These are phyloP conservation scores for Acacia concinna DNA, from an alignment of 331 rosid genomes.

Conservation along the genomic window DNA sequence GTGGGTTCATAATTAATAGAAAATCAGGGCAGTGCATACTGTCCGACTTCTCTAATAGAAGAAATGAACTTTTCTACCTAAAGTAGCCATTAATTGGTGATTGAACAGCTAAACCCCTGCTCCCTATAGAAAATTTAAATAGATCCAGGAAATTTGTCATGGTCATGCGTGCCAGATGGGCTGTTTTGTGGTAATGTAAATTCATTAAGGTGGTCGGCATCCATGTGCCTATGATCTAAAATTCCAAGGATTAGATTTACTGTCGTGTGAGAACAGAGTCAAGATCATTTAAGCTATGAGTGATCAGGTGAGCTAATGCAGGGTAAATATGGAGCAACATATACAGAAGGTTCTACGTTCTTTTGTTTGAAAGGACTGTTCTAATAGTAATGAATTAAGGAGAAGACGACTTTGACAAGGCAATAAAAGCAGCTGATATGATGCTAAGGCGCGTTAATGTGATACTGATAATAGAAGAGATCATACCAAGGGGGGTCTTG, in stretches of 20 bases:
- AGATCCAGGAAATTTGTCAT: constrained; percentile 28
- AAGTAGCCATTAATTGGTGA: background rate
- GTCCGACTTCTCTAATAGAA: background rate
- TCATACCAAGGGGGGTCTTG: constrained; percentile 31
- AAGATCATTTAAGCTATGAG: too few relatives aligned
- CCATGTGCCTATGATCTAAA: constrained; percentile 49
- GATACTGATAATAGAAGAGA: too few relatives aligned
- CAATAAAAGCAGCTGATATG: too few relatives aligned
- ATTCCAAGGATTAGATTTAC: constrained; percentile 52
- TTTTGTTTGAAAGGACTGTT: background rate
- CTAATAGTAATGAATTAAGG: background rate
- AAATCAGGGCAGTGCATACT: background rate
- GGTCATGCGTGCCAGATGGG: constrained; percentile 19
- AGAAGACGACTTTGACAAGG: background rate
- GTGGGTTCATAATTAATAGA: background rate
- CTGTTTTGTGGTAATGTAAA: constrained; percentile 4
- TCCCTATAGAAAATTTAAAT: constrained; percentile 36
- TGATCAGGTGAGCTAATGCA: background rate
- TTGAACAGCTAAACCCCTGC: background rate
- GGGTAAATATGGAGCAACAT: background rate
- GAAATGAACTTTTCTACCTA: background rate
- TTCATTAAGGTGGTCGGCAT: constrained; percentile 28
- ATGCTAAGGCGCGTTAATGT: too few relatives aligned
- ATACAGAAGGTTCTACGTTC: background rate
- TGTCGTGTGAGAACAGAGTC: too few relatives aligned